Conservation (phyloP, 176 grass and related monocot genomes). For the Paspalum notatum region DNA sequence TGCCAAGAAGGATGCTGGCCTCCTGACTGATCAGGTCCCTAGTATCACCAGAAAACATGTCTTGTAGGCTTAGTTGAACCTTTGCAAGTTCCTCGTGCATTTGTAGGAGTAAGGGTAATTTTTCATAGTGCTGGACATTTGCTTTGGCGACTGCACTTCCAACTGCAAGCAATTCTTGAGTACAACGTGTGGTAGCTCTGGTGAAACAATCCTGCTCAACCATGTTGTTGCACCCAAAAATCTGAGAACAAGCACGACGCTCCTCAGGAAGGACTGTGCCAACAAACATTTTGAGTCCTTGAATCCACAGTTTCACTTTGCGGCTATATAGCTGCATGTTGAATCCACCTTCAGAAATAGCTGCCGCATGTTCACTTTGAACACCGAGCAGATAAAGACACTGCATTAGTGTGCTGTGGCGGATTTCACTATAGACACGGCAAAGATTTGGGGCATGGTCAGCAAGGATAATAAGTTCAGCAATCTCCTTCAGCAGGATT, state of each 20-base stretch:
- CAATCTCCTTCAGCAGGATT: constrained; percentile 24
- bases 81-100: constrained; percentile 34
- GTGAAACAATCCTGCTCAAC: constrained; percentile 25
- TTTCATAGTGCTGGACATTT: background rate
- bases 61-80: background rate
- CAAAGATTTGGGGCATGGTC: constrained; percentile 9
- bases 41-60: background rate
- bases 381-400: constrained; percentile 24
- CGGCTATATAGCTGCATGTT: constrained; percentile 5
- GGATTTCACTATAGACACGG: constrained; percentile 12
- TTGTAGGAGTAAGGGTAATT: constrained; percentile 15
- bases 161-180: background rate
- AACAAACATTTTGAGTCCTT: constrained; percentile 23
- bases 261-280: constrained; percentile 23
- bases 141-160: background rate
- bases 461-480: constrained; percentile 36
- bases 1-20: background rate
- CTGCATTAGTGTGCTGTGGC: constrained; percentile 26
- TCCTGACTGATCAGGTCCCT: constrained; percentile 16
- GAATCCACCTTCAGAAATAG: background rate
- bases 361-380: background rate
- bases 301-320: constrained; percentile 34
- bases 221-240: constrained; percentile 5
- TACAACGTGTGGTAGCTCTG: background rate
- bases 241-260: background rate